Evolutionary conservation across 345 rosid species (phyloP), one percentile per base, ranked within the genome.

Genomic region (Populus simonii): DNA sequence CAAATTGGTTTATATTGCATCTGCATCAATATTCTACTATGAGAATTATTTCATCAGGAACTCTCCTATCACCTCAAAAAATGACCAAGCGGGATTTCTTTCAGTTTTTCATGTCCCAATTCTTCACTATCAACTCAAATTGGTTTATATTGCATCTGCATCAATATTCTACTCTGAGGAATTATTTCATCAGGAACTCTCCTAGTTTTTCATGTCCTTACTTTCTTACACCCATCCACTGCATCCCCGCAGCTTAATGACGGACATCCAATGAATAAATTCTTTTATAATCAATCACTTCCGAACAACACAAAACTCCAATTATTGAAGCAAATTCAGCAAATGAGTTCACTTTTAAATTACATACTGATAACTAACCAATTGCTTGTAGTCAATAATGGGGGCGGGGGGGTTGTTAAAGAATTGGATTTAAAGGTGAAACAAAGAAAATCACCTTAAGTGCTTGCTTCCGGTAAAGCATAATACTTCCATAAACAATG

Each of bases 401-500:
- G 10, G 71, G 12, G 23, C 10, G 23, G 22, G 1, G 18, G 12
- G n/a, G n/a, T 9, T 17, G 7, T 51, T 47, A 25, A 22, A 27
- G 15, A 4, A 76, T 8, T 15, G 4, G 9, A 29, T 41, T 7
- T 49, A 43, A 51, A 27, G 6, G 43, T 45, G 67, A 62, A 76
- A 39, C 23, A 36, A 15, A 45, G 10, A 23, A 31, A 81, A 31
- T 75, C 39, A 87, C 87, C 89, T 87, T 87, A 25, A 87, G 82
- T 47, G 83, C 23, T 77, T 78, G 33, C 76, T 43, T 83, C 74
- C 79, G 79, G 55, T 85, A 75, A 39, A 83, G 83, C 88, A 85
- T 79, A 68, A 69, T 22, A 77, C 83, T 73, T 68, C 89, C 88
- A 78, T 83, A 87, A 53, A 87, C 67, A 75, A 83, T 62, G 70